Evolutionary conservation across 2,329 filamentous ascomycete species (phyloP), one percentile per base, ranked within the genome.

Genomic region (Dactylellina cionopaga): DNA sequence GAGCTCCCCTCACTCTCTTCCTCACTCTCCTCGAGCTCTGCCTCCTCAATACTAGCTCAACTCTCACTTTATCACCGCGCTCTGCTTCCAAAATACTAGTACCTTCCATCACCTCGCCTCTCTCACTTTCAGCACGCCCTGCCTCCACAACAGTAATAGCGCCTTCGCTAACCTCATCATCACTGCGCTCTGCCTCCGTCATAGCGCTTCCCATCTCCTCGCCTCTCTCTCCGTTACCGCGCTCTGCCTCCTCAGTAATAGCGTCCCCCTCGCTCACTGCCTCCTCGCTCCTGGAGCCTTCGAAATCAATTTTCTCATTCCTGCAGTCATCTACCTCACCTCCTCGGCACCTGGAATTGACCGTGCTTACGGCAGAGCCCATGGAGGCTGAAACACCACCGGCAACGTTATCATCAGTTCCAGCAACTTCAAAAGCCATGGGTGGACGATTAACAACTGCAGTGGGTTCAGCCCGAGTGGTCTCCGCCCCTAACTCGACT

Each of bases 1-100:
- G 80, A 79, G 81, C 84, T 3, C 76, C 13, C 33, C 44, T 62
- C 60, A 10, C 71, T 65, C 52, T 59, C 59, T 6, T 71, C 71
- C 27, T 77, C 74, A 13, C 75, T 68, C 1, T 39, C 47, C 73
- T 70, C 75, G 27, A 13, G 17, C 25, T 25, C 17, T 15, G 7
- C 27, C 41, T 59, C 41, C 19, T 44, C 24, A 6, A 15, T 41
- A 15, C 11, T 41, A 41, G 4, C 31, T n/a, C 33, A n/a, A 25
- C 11, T 15, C 17, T n/a, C 31, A 25, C 29, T 11, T 37, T 25
- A 25, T n/a, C 3, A 13, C 10, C 17, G 17, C 22, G 29, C 11
- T 47, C 31, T 24, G 11, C 56, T 43, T 31, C 25, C 10, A n/a
- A n/a, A n/a, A n/a, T n/a, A n/a, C n/a, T 47, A 19, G 44, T 24